Percentiles rank a stretch among this genome's conserved stretches.
Conservation (phyloP, 2,329 filamentous ascomycete genomes). For the Clonostachys chloroleuca region DNA sequence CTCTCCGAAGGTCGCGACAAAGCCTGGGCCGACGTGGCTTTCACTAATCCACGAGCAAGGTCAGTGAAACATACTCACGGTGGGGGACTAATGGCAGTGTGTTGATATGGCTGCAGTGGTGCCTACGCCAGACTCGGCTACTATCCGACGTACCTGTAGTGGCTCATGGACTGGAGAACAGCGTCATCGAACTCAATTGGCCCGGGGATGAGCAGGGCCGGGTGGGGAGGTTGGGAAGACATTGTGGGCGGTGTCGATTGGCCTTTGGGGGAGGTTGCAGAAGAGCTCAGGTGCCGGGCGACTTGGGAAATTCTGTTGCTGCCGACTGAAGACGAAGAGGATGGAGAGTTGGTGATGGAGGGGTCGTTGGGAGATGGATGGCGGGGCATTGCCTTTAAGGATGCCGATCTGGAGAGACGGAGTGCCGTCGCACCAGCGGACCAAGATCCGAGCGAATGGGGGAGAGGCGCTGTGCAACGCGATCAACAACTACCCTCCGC, state of each 20-base stretch:
- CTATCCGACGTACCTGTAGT: slow-evolving; percentile 65
- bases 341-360: slow-evolving; percentile 7
- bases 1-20: slow-evolving; percentile 89
- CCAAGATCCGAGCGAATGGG: too few relatives aligned
- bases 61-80: background rate
- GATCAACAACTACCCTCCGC: too few relatives aligned
- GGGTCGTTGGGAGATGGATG: background rate
- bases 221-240: slow-evolving; percentile 58
- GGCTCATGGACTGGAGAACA: slow-evolving; percentile 90
- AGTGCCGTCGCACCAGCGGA: too few relatives aligned
- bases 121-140: background rate
- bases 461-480: too few relatives aligned
- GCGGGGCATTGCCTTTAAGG: too few relatives aligned
- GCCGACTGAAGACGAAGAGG: slow-evolving; percentile 9
- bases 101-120: slow-evolving; percentile 3
- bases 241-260: slow-evolving; percentile 33
- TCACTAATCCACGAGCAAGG: slow-evolving; percentile 51
- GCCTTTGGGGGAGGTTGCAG: slow-evolving; percentile 8
- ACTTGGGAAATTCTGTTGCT: slow-evolving; percentile 20
- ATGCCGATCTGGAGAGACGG: too few relatives aligned
- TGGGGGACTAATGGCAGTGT: background rate
- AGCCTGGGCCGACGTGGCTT: slow-evolving; percentile 86
- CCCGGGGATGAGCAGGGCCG: slow-evolving; percentile 88
- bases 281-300: slow-evolving; percentile 13
- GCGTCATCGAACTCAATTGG: slow-evolving; percentile 99